Base-by-base conservation (phyloP, 257 asterid genomes). In the Schizonepeta tenuifolia region DNA sequence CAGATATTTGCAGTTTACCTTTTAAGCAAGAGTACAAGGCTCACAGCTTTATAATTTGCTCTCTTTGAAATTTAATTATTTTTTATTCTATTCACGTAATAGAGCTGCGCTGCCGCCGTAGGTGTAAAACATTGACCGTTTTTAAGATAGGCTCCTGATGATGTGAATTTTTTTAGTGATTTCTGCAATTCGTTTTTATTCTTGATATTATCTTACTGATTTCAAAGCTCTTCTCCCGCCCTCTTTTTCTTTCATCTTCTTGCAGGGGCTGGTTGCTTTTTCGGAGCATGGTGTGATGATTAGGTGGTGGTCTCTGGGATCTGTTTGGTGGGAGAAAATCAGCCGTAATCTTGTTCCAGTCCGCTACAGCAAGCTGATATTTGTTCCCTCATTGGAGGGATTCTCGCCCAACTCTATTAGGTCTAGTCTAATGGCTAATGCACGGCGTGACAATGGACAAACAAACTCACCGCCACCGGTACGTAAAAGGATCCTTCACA, bases 301-400 rank as follows among this genome's bases (percentile, higher is more conserved):
- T 65, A 85, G 97, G 82, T 91, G 99, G 99, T 94, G 99, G 99
- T 91, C 99, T 35, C 76, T 90, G 76, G 98, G 87, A 78, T 87
- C 93, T 65, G 93, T 85, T 70, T 94, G 99, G 99, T 91, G 97
- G 98, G 98, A 94, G 86, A 94, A 88, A 81, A 90, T 94, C 36
- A 91, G 90, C 81, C 86, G 93, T 73, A 90, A 81, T 82, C 95
- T 86, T 51, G 88, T 82, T 79, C 95, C 93, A 40, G 98, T 94
- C 28, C 97, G 83, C 79, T 94, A 96, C 88, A 91, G 94, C 38
- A 94, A 94, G 82, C 85, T 94, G 80, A 91, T 94, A 64, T 90
- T 89, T 71, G 89, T 89, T 75, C 96, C 97, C 71, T 95, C 97
- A 31, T 91, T 96, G 97, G 99, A 94, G 63, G 99, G 96, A 33